These are phyloP conservation scores for Lodderomyces orthopsilosis DNA, from an alignment of 1,139 yeast species.

Conservation along the genomic window DNA sequence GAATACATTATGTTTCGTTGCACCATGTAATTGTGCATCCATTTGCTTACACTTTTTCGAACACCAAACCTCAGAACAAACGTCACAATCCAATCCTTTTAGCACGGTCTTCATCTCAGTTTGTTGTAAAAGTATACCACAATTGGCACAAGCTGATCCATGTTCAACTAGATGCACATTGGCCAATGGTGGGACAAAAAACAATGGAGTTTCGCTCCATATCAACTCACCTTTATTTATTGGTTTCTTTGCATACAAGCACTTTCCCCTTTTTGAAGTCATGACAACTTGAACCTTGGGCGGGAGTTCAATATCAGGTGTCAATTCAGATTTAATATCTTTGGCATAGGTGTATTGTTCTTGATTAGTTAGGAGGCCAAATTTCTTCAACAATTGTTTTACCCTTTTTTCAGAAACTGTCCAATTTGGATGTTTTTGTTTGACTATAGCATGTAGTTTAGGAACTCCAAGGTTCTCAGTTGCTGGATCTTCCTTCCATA, in stretches of 20 bases:
- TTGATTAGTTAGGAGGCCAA: slow-evolving; percentile 45
- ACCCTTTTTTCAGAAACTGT: slow-evolving; percentile 58
- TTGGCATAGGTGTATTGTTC: slow-evolving; percentile 47
- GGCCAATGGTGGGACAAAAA: slow-evolving; percentile 71
- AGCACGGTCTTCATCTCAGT: slow-evolving; percentile 29
- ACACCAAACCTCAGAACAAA: slow-evolving; percentile 75
- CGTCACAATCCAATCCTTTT: slow-evolving; percentile 64
- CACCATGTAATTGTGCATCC: slow-evolving; percentile 52
- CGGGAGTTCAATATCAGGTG: slow-evolving; percentile 53
- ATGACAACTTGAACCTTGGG: slow-evolving; percentile 39
- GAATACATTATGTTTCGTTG: slow-evolving; percentile 52
- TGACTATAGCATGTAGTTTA: slow-evolving; percentile 53
- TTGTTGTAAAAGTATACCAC: slow-evolving; percentile 61
- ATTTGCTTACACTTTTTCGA: slow-evolving; percentile 56
- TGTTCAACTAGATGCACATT: slow-evolving; percentile 56
- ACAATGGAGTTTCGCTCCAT: slow-evolving; percentile 63
- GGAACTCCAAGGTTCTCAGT: slow-evolving; percentile 57
- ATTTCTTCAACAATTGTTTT: slow-evolving; percentile 50
- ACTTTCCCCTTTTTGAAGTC: slow-evolving; percentile 49
- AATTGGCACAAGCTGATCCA: slow-evolving; percentile 77
- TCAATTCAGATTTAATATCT: slow-evolving; percentile 52
- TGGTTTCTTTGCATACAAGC: slow-evolving; percentile 42
- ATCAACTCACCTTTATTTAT: slow-evolving; percentile 52
- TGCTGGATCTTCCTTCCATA: slow-evolving; percentile 69
- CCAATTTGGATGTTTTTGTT: slow-evolving; percentile 59